Conservation (phyloP, 2,329 filamentous ascomycete genomes). For the Westerdykella sp. region DNA sequence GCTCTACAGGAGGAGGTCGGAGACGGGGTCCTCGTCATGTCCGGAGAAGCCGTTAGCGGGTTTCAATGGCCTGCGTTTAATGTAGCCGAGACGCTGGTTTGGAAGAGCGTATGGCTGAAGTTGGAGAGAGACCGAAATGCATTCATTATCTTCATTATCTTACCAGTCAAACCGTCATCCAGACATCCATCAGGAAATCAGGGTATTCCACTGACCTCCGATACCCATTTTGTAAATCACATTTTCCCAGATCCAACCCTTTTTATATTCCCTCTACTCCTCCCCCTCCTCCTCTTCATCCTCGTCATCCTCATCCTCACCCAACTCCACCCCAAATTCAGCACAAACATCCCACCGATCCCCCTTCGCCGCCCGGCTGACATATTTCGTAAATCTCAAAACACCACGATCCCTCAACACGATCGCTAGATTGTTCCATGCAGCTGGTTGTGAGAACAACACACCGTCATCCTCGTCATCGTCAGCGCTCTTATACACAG, state of each 20-base stretch:
- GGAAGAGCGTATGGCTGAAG: constrained; percentile 5
- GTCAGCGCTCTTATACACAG: constrained; percentile 61
- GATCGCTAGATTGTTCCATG: constrained; percentile 88
- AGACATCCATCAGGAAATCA: too few relatives aligned
- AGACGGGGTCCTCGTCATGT: too few relatives aligned
- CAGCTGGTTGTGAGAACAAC: constrained; percentile 60
- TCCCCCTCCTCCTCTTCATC: constrained; percentile 27
- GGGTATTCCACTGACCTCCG: too few relatives aligned
- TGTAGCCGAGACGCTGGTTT: too few relatives aligned
- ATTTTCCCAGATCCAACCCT: too few relatives aligned
- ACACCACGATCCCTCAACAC: constrained; percentile 82
- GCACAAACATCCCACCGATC: constrained; percentile 90
- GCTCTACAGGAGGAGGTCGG: too few relatives aligned
- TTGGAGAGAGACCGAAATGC: not conserved
- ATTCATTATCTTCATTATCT: not conserved
- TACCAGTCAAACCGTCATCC: too few relatives aligned
- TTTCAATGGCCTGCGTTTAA: too few relatives aligned
- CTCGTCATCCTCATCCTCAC: constrained; percentile 40
- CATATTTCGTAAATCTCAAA: constrained; percentile 93
- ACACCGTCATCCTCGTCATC: constrained; percentile 69
- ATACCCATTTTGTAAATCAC: too few relatives aligned
- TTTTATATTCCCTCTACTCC: too few relatives aligned
- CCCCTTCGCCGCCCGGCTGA: constrained; percentile 72
- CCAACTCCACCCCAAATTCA: constrained; percentile 63
- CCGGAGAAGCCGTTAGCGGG: too few relatives aligned